Evolutionary conservation across 1,139 yeast species (phyloP), one percentile per base, ranked within the genome.

Genomic region (Taiozyma sp.): DNA sequence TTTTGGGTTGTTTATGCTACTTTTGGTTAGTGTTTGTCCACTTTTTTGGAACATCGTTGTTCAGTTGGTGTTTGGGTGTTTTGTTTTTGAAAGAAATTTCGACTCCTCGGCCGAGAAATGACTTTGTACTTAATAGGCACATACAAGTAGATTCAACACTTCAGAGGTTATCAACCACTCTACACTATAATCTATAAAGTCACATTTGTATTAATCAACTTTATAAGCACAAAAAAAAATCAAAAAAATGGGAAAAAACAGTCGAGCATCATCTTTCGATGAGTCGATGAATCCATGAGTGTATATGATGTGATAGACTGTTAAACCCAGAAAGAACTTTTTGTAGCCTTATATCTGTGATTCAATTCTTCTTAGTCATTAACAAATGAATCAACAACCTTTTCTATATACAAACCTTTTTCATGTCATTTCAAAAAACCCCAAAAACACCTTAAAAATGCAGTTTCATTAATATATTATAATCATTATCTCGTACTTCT

Each of bases 401-500:
- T 6, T 30, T 30, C 13, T 30, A 30, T 30, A 30, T 30, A 12
- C 34, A 30, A 30, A 30, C 34, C 34, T 30, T 10, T 30, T 30
- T 13, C 6, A 5, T 2, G 4, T 28, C 30, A 24, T 27, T 27
- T 27, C 9, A 7, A 32, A 32, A 32, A 32, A 14, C 41, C 41
- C 41, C 22, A 38, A 38, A 19, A 38, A 38, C 8, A 19, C 41
- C 41, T 22, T 9, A 19, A 38, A 38, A 38, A 38, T 19, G 41
- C 41, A 38, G 41, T 48, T 38, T 45, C 51, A 45, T 44, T 44
- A 36, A 44, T 30, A 44, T 32, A 32, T 32, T 32, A 42, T 38
- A 43, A 43, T 50, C 53, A 49, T 45, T 43, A 48, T 47, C 40
- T 46, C 54, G 50, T 53, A 56, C 59, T 53, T 56, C 49, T 52